Evolutionary conservation across 306 rosid genomes (phyloP).

Genomic region (Cercis canadensis): DNA sequence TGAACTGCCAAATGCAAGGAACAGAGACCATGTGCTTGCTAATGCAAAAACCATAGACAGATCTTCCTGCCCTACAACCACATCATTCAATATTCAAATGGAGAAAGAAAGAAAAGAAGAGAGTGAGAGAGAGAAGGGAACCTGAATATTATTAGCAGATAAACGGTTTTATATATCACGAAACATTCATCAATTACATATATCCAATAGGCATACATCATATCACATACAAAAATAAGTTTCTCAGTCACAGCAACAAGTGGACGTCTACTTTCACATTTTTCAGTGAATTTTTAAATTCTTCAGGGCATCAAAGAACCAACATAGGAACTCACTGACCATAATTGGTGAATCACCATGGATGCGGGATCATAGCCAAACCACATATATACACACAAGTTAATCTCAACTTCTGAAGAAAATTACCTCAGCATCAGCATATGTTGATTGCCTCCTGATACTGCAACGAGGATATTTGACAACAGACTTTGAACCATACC

Average conservation of each 20-base stretch:
- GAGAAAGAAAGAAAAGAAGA: slow-evolving; percentile 30
- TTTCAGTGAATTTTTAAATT: not conserved
- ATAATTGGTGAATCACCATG: not conserved
- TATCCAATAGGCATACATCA: slow-evolving; percentile 18
- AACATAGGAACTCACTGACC: not conserved
- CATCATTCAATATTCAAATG: slow-evolving; percentile 71
- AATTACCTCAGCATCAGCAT: slow-evolving; percentile 92
- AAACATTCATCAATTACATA: slow-evolving; percentile 22
- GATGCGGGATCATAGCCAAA: not conserved
- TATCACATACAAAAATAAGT: slow-evolving; percentile 7
- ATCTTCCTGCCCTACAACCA: slow-evolving; percentile 99
- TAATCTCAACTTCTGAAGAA: slow-evolving; percentile 21
- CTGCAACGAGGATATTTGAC: slow-evolving; percentile 88
- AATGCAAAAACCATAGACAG: slow-evolving; percentile 81
- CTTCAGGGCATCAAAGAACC: not conserved
- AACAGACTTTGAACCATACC: slow-evolving; percentile 85
- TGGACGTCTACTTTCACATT: not conserved
- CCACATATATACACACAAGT: not conserved
- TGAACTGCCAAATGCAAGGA: slow-evolving; percentile 77
- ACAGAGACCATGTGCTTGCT: slow-evolving; percentile 77
- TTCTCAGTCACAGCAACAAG: slow-evolving; percentile 5
- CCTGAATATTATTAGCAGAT: slow-evolving; percentile 32
- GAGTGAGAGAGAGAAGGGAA: not conserved
- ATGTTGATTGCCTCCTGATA: slow-evolving; percentile 82
- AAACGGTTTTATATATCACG: not conserved